Evolutionary conservation across 1,284 basidiomycete genomes (phyloP).

Genomic region (Sphagnurus paluster): DNA sequence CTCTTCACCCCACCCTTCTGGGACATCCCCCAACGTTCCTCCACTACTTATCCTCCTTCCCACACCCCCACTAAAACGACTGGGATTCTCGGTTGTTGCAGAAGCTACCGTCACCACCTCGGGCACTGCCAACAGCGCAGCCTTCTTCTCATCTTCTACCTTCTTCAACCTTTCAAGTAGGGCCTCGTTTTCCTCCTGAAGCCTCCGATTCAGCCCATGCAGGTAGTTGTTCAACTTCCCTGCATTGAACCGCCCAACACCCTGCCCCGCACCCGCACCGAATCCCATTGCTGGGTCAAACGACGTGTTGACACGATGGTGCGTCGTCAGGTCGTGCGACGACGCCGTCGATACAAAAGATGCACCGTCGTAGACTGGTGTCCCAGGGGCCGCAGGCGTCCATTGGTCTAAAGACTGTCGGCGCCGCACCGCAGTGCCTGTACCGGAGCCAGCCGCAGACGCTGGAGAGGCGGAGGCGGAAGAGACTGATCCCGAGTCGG

Average conservation of each 20-base stretch:
- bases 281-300: slow-evolving; percentile 79
- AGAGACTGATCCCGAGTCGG: slow-evolving; percentile 27
- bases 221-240: slow-evolving; percentile 80
- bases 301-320: slow-evolving; percentile 79
- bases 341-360: slow-evolving; percentile 80
- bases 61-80: slow-evolving; percentile 30
- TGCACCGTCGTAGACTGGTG: slow-evolving; percentile 38
- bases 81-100: slow-evolving; percentile 11
- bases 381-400: slow-evolving; percentile 20
- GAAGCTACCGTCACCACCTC: too few relatives aligned
- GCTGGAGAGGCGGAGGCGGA: slow-evolving; percentile 20
- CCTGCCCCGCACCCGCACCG: slow-evolving; percentile 55
- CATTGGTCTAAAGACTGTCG: slow-evolving; percentile 21
- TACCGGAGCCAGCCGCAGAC: slow-evolving; percentile 22
- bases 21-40: slow-evolving; percentile 55
- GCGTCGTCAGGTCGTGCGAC: slow-evolving; percentile 80
- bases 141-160: slow-evolving; percentile 46
- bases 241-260: slow-evolving; percentile 73
- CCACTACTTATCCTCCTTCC: slow-evolving; percentile 51
- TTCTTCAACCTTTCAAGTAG: slow-evolving; percentile 50
- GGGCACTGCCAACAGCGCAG: too few relatives aligned
- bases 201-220: slow-evolving; percentile 74
- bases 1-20: slow-evolving; percentile 66
- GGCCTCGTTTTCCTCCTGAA: slow-evolving; percentile 80
- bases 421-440: slow-evolving; percentile 18